Conservation (phyloP, 495 filamentous ascomycete genomes). For the Xylaria telfairii region DNA sequence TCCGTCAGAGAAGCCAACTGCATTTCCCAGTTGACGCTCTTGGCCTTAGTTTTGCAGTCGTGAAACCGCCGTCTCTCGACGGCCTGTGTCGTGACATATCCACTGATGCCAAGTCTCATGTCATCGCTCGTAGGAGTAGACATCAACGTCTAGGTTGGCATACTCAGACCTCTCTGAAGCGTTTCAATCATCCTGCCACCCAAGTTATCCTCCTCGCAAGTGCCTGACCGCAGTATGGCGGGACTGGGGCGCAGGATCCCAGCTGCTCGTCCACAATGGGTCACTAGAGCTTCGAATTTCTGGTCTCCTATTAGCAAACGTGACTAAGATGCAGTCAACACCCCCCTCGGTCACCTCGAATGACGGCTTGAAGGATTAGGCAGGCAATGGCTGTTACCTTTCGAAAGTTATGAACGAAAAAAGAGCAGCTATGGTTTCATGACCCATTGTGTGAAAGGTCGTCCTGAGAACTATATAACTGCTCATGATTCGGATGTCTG, state of each 20-base stretch:
- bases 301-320: slow-evolving; percentile 3
- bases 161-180: background rate
- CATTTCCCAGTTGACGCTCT: too few species aligned
- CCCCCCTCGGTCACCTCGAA: slow-evolving; percentile 4
- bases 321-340: background rate
- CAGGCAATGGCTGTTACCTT: slow-evolving; percentile 11
- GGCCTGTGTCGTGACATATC: background rate
- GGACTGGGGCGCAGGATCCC: slow-evolving; percentile 33
- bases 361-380: slow-evolving; percentile 22
- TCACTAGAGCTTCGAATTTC: slow-evolving; percentile 19
- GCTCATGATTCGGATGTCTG: background rate
- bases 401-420: slow-evolving; percentile 25
- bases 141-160: slow-evolving; percentile 3
- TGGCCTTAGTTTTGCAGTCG: background rate
- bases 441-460: background rate
- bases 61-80: background rate
- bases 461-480: slow-evolving; percentile 21
- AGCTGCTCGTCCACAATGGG: slow-evolving; percentile 28
- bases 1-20: background rate
- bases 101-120: background rate
- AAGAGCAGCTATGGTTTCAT: background rate
- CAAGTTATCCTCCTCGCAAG: slow-evolving; percentile 5
- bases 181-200: slow-evolving; percentile 2
- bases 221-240: slow-evolving; percentile 29
- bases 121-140: background rate